Conservation (phyloP, 192 early-diverging fungal genomes). For the Spinellus fusiger region DNA sequence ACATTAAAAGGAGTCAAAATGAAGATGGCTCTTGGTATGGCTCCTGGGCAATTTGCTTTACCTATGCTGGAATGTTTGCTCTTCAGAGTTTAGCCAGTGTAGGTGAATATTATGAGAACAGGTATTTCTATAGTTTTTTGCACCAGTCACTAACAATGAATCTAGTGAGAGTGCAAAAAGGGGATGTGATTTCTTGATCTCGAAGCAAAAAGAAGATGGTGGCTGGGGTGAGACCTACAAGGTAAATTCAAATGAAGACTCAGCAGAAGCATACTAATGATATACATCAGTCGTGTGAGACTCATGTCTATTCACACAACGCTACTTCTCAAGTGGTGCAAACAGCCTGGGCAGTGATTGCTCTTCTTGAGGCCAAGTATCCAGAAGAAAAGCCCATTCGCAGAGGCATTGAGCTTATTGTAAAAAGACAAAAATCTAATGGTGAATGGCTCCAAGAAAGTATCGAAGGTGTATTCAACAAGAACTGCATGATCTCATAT, state of each 20-base stretch:
- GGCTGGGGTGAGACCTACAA: constrained; percentile 98
- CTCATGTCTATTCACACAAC: constrained; percentile 54
- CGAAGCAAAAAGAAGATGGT: constrained; percentile 85
- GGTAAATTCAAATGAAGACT: constrained; percentile 24
- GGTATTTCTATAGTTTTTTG: constrained; percentile 35
- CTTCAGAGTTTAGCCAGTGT: constrained; percentile 77
- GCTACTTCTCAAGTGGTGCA: constrained; percentile 85
- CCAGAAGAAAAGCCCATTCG: constrained; percentile 61
- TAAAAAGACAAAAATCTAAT: constrained; percentile 79
- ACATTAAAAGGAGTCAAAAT: constrained; percentile 66
- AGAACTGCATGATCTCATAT: constrained; percentile 79
- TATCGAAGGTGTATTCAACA: constrained; percentile 98
- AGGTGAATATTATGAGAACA: constrained; percentile 78
- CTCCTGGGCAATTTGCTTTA: constrained; percentile 96
- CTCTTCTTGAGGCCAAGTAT: constrained; percentile 87
- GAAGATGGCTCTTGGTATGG: constrained; percentile 92
- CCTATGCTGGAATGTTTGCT: constrained; percentile 93
- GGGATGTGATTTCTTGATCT: constrained; percentile 89
- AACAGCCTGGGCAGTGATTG: constrained; percentile 83
- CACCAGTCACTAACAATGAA: constrained; percentile 7
- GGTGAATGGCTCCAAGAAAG: constrained; percentile 96
- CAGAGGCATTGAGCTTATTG: constrained; percentile 67
- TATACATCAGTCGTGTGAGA: constrained; percentile 70
- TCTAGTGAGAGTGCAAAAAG: constrained; percentile 48
- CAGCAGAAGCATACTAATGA: background rate